Evolutionary conservation across 257 asterid genomes (phyloP), one percentile per base, ranked within the genome.

Genomic region (Plantago ovata): DNA sequence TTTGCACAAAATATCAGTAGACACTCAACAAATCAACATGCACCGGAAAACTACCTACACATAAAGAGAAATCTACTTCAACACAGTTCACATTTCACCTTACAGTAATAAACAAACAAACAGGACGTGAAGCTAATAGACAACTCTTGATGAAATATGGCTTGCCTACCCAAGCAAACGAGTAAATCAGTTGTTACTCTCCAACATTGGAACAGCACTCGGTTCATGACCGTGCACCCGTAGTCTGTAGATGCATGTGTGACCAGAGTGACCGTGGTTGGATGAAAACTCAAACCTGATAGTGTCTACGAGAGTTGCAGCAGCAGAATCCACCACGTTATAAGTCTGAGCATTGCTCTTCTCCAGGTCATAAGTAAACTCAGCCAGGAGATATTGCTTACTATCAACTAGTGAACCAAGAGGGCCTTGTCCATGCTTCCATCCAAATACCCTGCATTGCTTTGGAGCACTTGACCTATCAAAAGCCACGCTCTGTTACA

Each of bases 391-490:
- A 56, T 56, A 51, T 64, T 77, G 72, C 48, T 66, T 60, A 1
- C 58, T 22, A 22, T 63, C 70, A n/a, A 59, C 47, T 18, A 63
- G 72, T 43, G 16, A n/a, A 39, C 80, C 79, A 13, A 64, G 20
- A 15, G 50, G 57, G 21, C 60, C 81, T 36, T 61, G 48, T 53
- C 67, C 78, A 56, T 79, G 83, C 67, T 75, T 58, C 95, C 91
- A 88, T 74, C 98, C 98, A 13, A 79, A 85, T 32, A 92, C 82
- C 75, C 87, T 73, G 81, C 98, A 82, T 67, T 77, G 46, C 70
- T 88, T 85, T 45, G 98, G 98, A 63, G 98, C 97, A 71, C 98
- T 88, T 40, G 98, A 77, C 73, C 95, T 79, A 69, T 92, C 95
- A 69, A 78, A 88, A 13, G 98, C 95, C 56, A 85, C 98, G 21